Conservation (phyloP, 2,329 filamentous ascomycete species). For the Colletotrichum costaricense region DNA sequence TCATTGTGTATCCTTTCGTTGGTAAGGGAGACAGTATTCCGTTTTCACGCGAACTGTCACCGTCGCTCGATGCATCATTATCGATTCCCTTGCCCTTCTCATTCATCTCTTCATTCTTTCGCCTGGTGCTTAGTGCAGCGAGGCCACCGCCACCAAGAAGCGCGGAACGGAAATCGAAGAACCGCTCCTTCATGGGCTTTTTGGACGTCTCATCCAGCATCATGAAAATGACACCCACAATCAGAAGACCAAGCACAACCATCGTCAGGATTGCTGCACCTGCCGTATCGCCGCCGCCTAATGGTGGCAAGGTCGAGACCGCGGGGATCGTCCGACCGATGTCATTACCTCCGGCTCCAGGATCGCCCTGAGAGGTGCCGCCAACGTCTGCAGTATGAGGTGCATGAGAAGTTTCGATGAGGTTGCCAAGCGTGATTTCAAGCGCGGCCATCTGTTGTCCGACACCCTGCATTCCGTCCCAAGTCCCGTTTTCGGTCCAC, state of each 20-base stretch:
- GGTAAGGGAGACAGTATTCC: slow-evolving; percentile 11
- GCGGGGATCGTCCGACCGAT: slow-evolving; percentile 50
- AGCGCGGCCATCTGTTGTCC: slow-evolving; percentile 79
- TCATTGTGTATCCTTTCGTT: not conserved
- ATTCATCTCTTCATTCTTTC: slow-evolving; percentile 19
- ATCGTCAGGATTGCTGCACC: slow-evolving; percentile 76
- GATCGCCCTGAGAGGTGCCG: slow-evolving; percentile 65
- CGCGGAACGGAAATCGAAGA: slow-evolving; percentile 41
- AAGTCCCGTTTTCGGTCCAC: slow-evolving; percentile 65
- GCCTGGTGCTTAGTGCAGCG: slow-evolving; percentile 5
- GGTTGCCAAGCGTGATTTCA: slow-evolving; percentile 72
- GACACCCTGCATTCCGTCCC: slow-evolving; percentile 70
- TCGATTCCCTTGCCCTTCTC: slow-evolving; percentile 35
- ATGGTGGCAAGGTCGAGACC: slow-evolving; percentile 46
- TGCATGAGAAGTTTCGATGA: slow-evolving; percentile 54
- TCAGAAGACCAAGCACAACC: slow-evolving; percentile 63
- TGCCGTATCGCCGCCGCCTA: slow-evolving; percentile 67
- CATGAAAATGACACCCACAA: slow-evolving; percentile 64
- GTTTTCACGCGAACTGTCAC: slow-evolving; percentile 1
- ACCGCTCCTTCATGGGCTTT: slow-evolving; percentile 45
- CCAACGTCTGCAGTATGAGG: slow-evolving; percentile 64
- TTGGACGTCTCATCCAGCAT: slow-evolving; percentile 59
- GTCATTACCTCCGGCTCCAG: slow-evolving; percentile 58
- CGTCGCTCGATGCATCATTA: slow-evolving; percentile 21
- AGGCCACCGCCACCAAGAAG: slow-evolving; percentile 22